A percentile compares a stretch with the other conserved stretches of the same genome.
These are phyloP conservation scores for Solanum hybrid DNA, from an alignment of 305 asterid genomes.

Conservation along the genomic window DNA sequence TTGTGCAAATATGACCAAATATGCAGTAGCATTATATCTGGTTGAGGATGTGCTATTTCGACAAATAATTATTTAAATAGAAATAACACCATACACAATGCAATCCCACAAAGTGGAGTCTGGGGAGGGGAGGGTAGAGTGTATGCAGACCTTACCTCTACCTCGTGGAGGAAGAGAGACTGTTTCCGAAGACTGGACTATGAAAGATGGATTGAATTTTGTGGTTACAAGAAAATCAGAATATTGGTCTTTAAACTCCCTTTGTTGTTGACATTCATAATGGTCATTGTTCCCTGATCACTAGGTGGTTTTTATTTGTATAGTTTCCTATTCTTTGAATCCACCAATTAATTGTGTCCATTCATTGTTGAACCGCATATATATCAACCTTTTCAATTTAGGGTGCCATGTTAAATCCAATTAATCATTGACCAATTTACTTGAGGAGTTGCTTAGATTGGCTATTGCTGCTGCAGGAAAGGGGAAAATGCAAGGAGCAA, in stretches of 20 bases:
- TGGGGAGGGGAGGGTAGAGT: neutral
- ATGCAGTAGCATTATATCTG: neutral
- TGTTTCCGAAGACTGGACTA: neutral
- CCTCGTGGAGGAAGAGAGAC: neutral
- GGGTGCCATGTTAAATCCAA: neutral
- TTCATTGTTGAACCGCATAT: neutral
- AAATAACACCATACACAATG: neutral
- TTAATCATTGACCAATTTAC: neutral
- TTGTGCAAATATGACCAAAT: neutral
- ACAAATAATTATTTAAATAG: neutral
- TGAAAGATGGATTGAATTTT: neutral
- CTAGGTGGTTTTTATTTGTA: neutral
- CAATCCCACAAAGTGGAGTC: neutral
- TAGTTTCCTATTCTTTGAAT: no score
- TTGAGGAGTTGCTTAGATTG: conserved; percentile 11
- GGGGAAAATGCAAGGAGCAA: conserved; percentile 79
- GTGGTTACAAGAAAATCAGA: neutral
- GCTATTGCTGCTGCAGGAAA: conserved; percentile 46
- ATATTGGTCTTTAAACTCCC: neutral
- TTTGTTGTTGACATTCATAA: neutral
- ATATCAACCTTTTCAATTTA: neutral
- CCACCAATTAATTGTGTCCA: neutral
- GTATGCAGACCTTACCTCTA: neutral
- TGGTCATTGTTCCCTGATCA: neutral
- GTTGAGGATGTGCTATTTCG: neutral